These are phyloP conservation scores for Aethionema arabicum DNA, from an alignment of 345 rosid species.

Conservation along the genomic window DNA sequence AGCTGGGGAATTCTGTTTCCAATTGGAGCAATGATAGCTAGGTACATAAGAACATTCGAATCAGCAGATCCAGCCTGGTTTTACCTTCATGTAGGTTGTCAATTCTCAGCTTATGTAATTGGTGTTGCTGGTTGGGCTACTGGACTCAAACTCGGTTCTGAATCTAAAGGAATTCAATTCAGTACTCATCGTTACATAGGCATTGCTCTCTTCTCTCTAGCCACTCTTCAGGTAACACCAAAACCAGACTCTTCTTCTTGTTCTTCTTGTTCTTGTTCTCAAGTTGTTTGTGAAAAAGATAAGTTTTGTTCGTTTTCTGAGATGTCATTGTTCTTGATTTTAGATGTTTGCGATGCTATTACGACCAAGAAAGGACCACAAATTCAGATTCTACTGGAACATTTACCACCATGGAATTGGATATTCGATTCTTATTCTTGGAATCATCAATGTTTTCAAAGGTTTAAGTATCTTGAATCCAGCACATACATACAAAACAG, in stretches of 20 bases:
- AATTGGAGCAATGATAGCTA: slow-evolving; percentile 39
- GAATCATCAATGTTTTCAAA: slow-evolving; percentile 74
- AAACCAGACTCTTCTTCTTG: too few relatives aligned
- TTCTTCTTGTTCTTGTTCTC: too few relatives aligned
- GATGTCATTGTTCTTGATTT: slow-evolving; percentile 16
- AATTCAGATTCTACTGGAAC: slow-evolving; percentile 72
- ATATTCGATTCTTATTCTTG: slow-evolving; percentile 57
- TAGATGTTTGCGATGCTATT: slow-evolving; percentile 80
- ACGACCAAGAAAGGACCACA: slow-evolving; percentile 90
- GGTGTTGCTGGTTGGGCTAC: slow-evolving; percentile 50
- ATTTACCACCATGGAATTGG: slow-evolving; percentile 82
- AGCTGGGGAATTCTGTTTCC: slow-evolving; percentile 48
- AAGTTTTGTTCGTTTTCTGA: slow-evolving; percentile 26
- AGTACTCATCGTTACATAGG: slow-evolving; percentile 40
- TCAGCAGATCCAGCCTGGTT: slow-evolving; percentile 44
- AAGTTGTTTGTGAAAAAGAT: background rate
- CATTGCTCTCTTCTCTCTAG: slow-evolving; percentile 34
- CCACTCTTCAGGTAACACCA: slow-evolving; percentile 42
- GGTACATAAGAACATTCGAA: slow-evolving; percentile 36
- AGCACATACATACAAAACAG: slow-evolving; percentile 38
- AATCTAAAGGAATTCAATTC: slow-evolving; percentile 28
- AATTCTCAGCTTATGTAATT: slow-evolving; percentile 37
- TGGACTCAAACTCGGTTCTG: slow-evolving; percentile 40
- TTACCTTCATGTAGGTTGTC: slow-evolving; percentile 40
- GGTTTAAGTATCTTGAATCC: slow-evolving; percentile 69